These are phyloP conservation scores for Leccinum longicurvipes DNA, from an alignment of 768 basidiomycete genomes.

Conservation along the genomic window DNA sequence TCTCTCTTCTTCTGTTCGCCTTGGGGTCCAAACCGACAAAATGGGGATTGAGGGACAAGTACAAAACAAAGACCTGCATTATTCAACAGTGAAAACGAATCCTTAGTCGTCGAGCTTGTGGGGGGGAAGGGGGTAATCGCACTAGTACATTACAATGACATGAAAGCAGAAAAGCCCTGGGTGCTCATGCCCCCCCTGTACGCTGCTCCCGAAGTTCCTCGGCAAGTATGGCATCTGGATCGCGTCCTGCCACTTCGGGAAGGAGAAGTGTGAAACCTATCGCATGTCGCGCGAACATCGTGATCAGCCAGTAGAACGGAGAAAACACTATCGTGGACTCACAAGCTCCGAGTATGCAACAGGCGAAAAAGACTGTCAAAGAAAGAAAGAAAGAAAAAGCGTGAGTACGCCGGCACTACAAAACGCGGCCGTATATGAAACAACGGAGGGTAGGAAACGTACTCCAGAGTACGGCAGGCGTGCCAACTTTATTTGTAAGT, in stretches of 20 bases:
- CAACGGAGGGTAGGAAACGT: constrained; percentile 27
- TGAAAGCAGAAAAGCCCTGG: neutral
- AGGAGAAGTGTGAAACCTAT: constrained; percentile 43
- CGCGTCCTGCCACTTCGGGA: constrained; percentile 49
- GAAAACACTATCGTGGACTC: constrained; percentile 5
- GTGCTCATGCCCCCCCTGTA: neutral
- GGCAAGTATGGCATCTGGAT: constrained; percentile 45
- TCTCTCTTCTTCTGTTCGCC: neutral
- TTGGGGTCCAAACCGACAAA: neutral
- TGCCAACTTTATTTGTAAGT: constrained; percentile 58
- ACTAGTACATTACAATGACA: neutral
- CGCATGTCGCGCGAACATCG: neutral
- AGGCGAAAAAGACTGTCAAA: constrained; percentile 63
- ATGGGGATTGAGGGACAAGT: neutral
- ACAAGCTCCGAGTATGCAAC: constrained; percentile 56
- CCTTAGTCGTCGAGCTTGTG: neutral
- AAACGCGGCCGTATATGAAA: no score
- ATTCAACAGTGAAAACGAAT: neutral
- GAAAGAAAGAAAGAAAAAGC: neutral
- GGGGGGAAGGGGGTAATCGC: no score
- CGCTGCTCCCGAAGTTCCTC: constrained; percentile 34
- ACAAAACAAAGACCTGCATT: neutral
- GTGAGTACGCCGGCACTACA: neutral
- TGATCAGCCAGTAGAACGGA: neutral
- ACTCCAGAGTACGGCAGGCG: constrained; percentile 71